phyloP scores from a whole-genome alignment of 2,329 filamentous ascomycete species.

The Chaetomium strumarium region DNA sequence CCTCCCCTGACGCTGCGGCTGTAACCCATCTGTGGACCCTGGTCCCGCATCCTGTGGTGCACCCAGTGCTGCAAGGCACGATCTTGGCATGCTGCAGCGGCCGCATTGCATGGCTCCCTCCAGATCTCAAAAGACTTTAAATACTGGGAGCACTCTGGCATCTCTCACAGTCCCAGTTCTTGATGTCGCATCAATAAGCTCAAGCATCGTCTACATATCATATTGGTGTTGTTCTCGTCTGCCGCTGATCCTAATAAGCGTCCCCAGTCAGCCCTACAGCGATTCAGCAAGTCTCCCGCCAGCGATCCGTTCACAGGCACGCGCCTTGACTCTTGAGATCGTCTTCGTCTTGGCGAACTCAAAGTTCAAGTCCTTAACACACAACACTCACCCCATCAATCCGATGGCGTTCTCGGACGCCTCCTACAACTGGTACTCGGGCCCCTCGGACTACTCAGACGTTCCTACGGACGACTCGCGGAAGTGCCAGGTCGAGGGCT shows the following conservation, averaged over 20 bases:
- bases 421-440: constrained; percentile 3
- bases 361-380: neutral
- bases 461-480: constrained; percentile 7
- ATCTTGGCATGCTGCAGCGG: neutral
- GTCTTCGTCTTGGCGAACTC: neutral
- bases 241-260: neutral
- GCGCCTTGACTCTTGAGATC: neutral
- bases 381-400: neutral
- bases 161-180: neutral
- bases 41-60: neutral
- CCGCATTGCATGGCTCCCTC: neutral
- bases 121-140: neutral
- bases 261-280: too few relatives aligned
- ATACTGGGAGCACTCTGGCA: neutral
- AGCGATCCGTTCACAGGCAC: too few relatives aligned
- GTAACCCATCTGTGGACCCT: neutral
- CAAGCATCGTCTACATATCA: neutral
- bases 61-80: constrained; percentile 4
- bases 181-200: neutral
- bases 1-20: constrained; percentile 1
- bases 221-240: neutral
- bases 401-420: constrained; percentile 4
- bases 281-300: neutral
- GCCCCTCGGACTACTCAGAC: constrained; percentile 14
- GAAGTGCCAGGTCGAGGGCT: constrained; percentile 17